phyloP scores from a whole-genome alignment of 2,329 filamentous ascomycete species.

The Trichoderma sp. region DNA sequence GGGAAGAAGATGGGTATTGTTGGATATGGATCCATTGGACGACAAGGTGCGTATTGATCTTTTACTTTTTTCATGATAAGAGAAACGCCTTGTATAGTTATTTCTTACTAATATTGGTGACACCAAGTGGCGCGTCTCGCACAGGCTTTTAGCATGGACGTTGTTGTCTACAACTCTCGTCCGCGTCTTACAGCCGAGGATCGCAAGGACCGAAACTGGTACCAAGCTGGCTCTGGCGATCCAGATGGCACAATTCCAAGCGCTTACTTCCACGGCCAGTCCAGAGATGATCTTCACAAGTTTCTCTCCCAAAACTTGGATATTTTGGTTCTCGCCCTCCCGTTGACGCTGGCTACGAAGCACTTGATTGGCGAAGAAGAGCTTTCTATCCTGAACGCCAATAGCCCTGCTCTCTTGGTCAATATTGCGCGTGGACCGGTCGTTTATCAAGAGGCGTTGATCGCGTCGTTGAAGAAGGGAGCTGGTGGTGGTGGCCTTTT shows the following conservation, averaged over 20 bases:
- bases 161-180: conserved; percentile 6
- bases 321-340: not conserved
- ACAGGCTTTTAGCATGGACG: not conserved
- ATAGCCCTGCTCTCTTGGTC: not conserved
- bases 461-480: not conserved
- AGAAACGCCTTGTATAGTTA: too few relatives aligned
- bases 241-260: not conserved
- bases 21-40: conserved; percentile 7
- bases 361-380: conserved; percentile 1
- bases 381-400: not conserved
- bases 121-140: not conserved
- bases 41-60: not conserved
- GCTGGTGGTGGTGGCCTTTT: not conserved
- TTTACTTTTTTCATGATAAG: not conserved
- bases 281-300: not conserved
- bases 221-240: not conserved
- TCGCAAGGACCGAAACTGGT: conserved; percentile 12
- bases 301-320: not conserved
- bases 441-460: not conserved
- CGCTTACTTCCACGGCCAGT: conserved; percentile 6
- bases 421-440: not conserved
- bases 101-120: not conserved
- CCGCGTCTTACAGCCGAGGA: not conserved
- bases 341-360: not conserved
- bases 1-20: conserved; percentile 5